A percentile compares a stretch with the other conserved stretches of the same genome.
These are phyloP conservation scores for Primulina eburnea DNA, from an alignment of 257 asterid genomes.

Conservation along the genomic window DNA sequence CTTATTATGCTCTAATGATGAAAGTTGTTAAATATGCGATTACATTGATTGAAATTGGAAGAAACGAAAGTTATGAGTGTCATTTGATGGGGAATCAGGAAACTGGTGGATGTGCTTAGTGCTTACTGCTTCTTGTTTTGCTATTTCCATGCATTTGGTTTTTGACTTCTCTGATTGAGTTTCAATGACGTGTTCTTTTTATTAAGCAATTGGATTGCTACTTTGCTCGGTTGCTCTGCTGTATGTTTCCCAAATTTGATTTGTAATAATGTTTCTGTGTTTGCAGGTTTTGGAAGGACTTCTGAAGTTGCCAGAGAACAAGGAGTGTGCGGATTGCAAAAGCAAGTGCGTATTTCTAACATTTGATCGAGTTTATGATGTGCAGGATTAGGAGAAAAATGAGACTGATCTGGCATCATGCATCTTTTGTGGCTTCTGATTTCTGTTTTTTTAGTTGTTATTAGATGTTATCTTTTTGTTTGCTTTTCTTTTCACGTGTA, in stretches of 20 bases:
- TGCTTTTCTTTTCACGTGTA: conserved; percentile 29
- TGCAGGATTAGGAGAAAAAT: neutral
- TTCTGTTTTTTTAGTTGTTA: conserved; percentile 9
- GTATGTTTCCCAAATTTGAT: conserved; percentile 15
- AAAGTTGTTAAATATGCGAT: too few relatives aligned
- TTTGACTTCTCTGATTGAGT: neutral
- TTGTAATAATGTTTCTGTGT: conserved; percentile 25
- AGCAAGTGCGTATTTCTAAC: conserved; percentile 63
- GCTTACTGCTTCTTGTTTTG: neutral
- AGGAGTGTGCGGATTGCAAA: conserved; percentile 99
- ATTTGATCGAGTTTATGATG: neutral
- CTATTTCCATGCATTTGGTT: neutral
- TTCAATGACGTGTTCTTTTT: conserved; percentile 8
- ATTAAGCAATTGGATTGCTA: neutral
- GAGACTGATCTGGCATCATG: neutral
- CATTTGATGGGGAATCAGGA: neutral
- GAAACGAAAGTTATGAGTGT: neutral
- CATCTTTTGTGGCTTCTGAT: neutral
- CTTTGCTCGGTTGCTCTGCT: conserved; percentile 17
- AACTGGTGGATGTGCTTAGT: neutral
- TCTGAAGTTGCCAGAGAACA: conserved; percentile 95
- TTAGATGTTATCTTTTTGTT: neutral
- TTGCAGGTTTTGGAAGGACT: conserved; percentile 92
- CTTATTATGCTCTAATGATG: neutral
- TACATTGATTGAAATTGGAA: neutral